phyloP scores from a whole-genome alignment of 192 early-diverging fungal species.

The Backusella tarrabulga region DNA sequence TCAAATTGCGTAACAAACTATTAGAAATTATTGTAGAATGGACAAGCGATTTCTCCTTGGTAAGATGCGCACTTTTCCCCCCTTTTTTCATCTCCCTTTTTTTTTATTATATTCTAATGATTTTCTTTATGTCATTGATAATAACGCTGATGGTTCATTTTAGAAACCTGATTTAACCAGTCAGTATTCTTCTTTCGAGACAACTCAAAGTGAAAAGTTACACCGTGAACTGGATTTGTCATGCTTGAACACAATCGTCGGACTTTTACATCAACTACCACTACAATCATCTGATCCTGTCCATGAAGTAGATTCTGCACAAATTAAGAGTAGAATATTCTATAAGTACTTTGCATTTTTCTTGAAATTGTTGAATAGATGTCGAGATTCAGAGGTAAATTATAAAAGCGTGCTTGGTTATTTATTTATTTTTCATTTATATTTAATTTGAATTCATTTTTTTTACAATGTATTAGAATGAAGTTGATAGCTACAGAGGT shows the following conservation, averaged over 20 bases:
- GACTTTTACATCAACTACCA: conserved; percentile 67
- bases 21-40: conserved; percentile 73
- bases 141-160: neutral
- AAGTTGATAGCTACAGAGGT: neutral
- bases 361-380: conserved; percentile 68
- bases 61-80: conserved; percentile 17
- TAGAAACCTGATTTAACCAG: conserved; percentile 27
- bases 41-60: conserved; percentile 71
- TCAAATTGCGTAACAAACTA: conserved; percentile 69
- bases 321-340: conserved; percentile 65
- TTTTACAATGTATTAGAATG: neutral
- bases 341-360: conserved; percentile 78
- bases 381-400: conserved; percentile 57
- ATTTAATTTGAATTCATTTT: neutral
- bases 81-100: neutral
- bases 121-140: neutral
- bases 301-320: conserved; percentile 55
- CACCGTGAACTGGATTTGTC: conserved; percentile 76
- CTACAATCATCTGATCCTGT: conserved; percentile 63
- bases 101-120: neutral
- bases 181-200: conserved; percentile 32
- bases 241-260: conserved; percentile 73
- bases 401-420: neutral
- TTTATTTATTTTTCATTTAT: neutral
- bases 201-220: conserved; percentile 58